Evolutionary conservation across 768 basidiomycete genomes (phyloP), one percentile per base, ranked within the genome.

Genomic region (Pisolithus orientalis): DNA sequence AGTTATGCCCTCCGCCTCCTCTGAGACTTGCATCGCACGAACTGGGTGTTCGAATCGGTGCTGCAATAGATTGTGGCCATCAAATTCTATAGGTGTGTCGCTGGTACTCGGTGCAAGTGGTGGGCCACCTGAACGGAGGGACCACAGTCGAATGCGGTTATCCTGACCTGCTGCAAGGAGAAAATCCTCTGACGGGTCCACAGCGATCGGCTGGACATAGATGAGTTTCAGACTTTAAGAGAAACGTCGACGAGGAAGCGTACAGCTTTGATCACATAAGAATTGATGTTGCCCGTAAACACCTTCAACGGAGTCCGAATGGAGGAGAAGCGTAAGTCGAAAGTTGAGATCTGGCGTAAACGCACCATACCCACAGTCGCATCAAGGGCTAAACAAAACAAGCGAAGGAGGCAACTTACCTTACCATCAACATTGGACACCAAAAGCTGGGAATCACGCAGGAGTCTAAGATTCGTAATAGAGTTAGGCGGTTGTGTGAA

Each of bases 161-260:
- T 91, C 87, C 55, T 82, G 76, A 9, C 87, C 87, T 0, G 84
- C 84, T 8, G 83, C 83, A 53, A 87, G 87, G 16, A 91, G 60
- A 47, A 84, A 77, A 28, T 79, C 71, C 45, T 83, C 73, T 7
- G 64, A 54, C 0, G 80, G 77, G 56, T 88, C 85, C 16, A 80
- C 60, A 1, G 78, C 70, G 6, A 87, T 71, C 5, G 86, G 86
- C 87, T 90, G 58, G 27, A 44, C 42, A 39, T 21, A 47, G 50
- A 25, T 62, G 16, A 39, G 55, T 45, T 17, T 28, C 25, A 37
- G 50, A 16, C 37, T 42, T 42, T 6, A 16, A 27, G 31, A 45
- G 42, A 6, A 13, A 44, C 10, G 43, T 39, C 5, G 25, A 48
- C 6, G 27, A 32, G 24, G 11, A 10, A 1, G 68, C 80, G 56